Evolutionary conservation across 768 basidiomycete species (phyloP).

Genomic region (Tylopilus plumbeoviolaceoides): DNA sequence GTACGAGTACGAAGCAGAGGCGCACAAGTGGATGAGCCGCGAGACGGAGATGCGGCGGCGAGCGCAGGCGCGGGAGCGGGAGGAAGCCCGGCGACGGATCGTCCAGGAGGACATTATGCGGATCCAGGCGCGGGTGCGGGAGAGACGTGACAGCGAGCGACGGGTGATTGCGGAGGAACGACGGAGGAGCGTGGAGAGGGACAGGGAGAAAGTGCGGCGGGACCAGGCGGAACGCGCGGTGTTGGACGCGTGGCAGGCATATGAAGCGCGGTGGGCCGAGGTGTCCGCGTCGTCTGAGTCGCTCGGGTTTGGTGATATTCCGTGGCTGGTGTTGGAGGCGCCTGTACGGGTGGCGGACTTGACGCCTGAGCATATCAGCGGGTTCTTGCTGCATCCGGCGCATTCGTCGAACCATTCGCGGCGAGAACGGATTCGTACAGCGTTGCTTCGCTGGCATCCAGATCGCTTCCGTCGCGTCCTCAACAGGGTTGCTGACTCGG

Average conservation of each 20-base stretch:
- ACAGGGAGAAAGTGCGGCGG: constrained; percentile 41
- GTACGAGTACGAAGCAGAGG: constrained; percentile 48
- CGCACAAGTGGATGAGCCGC: constrained; percentile 50
- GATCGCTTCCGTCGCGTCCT: constrained; percentile 66
- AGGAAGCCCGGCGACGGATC: constrained; percentile 40
- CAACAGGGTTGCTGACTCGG: constrained; percentile 46
- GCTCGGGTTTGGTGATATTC: constrained; percentile 58
- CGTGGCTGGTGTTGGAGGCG: constrained; percentile 59
- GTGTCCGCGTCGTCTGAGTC: constrained; percentile 42
- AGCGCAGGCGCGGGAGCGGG: constrained; percentile 34
- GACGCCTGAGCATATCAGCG: constrained; percentile 46
- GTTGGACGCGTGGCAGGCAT: constrained; percentile 54
- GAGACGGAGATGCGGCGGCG: constrained; percentile 43
- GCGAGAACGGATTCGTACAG: constrained; percentile 63
- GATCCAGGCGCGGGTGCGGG: constrained; percentile 50
- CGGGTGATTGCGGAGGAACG: constrained; percentile 46
- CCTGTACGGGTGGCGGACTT: constrained; percentile 49
- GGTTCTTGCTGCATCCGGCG: constrained; percentile 60
- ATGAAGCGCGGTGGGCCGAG: constrained; percentile 64
- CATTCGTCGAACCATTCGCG: constrained; percentile 57
- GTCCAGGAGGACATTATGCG: constrained; percentile 52
- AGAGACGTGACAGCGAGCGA: constrained; percentile 48
- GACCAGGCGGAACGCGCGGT: constrained; percentile 45
- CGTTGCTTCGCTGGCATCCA: constrained; percentile 77
- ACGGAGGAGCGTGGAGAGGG: constrained; percentile 30